phyloP scores from a whole-genome alignment of 495 filamentous ascomycete genomes.

The Cladorrhinum samala region DNA sequence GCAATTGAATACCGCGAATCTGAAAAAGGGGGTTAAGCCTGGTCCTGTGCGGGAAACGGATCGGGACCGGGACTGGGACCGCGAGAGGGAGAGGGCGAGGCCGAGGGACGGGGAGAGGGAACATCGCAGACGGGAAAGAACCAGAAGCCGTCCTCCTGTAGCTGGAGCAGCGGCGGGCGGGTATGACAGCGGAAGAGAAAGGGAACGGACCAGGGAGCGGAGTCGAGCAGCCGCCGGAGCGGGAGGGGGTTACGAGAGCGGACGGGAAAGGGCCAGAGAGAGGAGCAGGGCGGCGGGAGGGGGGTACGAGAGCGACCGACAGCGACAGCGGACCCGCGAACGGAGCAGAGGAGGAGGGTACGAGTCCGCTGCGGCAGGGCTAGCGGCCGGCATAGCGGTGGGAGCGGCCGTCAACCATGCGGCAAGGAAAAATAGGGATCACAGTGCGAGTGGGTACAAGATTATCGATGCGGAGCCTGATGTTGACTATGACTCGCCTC shows the following conservation, averaged over 20 bases:
- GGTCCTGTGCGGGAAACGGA: slow-evolving; percentile 17
- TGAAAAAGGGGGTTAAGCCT: slow-evolving; percentile 12
- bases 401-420: too few relatives aligned
- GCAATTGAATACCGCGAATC: slow-evolving; percentile 53
- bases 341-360: not conserved
- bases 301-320: not conserved
- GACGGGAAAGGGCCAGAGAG: not conserved
- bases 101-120: slow-evolving; percentile 4
- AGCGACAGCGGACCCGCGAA: not conserved
- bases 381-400: too few relatives aligned
- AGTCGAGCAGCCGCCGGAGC: not conserved
- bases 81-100: slow-evolving; percentile 2
- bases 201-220: slow-evolving; percentile 16
- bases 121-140: not conserved
- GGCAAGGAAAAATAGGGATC: not conserved
- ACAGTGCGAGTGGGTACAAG: not conserved
- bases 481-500: not conserved
- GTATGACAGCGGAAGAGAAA: slow-evolving; percentile 21
- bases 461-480: not conserved
- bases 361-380: not conserved
- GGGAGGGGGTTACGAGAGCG: not conserved
- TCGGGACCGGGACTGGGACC: not conserved
- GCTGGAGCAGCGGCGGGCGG: not conserved
- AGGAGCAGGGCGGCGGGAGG: not conserved
- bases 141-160: too few relatives aligned